Evolutionary conservation across 2,329 filamentous ascomycete genomes (phyloP).

Genomic region (Karstenula rhodostoma): DNA sequence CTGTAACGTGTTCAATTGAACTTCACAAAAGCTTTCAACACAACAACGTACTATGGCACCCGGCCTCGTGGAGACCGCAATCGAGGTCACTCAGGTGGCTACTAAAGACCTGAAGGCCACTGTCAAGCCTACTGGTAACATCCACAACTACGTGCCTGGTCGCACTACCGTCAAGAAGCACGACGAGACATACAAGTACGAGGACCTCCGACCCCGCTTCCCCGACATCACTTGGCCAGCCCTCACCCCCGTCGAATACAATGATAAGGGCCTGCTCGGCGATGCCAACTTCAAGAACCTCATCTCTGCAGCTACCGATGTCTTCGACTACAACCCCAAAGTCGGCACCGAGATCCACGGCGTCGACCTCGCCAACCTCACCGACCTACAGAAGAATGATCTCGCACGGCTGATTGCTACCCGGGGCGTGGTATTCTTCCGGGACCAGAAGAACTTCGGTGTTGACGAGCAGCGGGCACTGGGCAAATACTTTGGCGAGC

Average conservation of each 20-base stretch:
- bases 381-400: slow-evolving; percentile 62
- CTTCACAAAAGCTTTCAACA: neutral
- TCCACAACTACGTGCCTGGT: slow-evolving; percentile 58
- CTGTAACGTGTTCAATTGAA: neutral
- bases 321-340: slow-evolving; percentile 66
- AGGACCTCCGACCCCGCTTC: slow-evolving; percentile 62
- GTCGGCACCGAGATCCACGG: slow-evolving; percentile 64
- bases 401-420: slow-evolving; percentile 62
- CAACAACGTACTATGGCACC: slow-evolving; percentile 37
- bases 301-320: slow-evolving; percentile 59
- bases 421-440: slow-evolving; percentile 66
- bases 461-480: slow-evolving; percentile 63
- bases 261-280: slow-evolving; percentile 64
- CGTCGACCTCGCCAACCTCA: slow-evolving; percentile 60
- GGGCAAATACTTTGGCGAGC: slow-evolving; percentile 60
- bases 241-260: slow-evolving; percentile 58
- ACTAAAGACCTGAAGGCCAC: slow-evolving; percentile 22
- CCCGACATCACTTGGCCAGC: slow-evolving; percentile 62
- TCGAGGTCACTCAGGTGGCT: slow-evolving; percentile 22
- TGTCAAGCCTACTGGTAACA: slow-evolving; percentile 29
- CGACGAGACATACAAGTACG: slow-evolving; percentile 58
- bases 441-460: slow-evolving; percentile 62
- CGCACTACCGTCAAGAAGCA: slow-evolving; percentile 56
- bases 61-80: slow-evolving; percentile 41
- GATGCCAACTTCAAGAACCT: slow-evolving; percentile 63